Percentiles rank a stretch among this genome's conserved stretches.
Evolutionary conservation across 768 basidiomycete genomes (phyloP).

Genomic region (Podaxis carcinomalis): DNA sequence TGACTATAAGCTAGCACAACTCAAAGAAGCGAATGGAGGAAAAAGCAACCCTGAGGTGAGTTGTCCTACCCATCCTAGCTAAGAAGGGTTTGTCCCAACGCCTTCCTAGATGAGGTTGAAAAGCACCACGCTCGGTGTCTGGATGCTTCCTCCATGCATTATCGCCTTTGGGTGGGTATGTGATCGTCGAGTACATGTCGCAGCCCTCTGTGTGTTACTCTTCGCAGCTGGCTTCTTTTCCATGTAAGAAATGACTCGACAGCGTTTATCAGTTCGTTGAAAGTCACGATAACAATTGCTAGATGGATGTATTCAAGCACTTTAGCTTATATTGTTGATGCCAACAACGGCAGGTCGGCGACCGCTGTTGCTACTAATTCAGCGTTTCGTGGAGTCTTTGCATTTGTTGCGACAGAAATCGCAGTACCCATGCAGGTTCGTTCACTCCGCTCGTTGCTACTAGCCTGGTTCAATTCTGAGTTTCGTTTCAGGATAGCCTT

Average conservation of each 20-base stretch:
- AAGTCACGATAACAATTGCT: neutral
- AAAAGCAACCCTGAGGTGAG: conserved; percentile 61
- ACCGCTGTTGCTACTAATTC: conserved; percentile 76
- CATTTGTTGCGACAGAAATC: conserved; percentile 66
- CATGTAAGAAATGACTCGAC: conserved; percentile 43
- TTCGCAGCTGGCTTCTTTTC: conserved; percentile 72
- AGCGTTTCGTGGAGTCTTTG: conserved; percentile 64
- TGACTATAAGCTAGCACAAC: conserved; percentile 32
- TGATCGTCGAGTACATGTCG: conserved; percentile 56
- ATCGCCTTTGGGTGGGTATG: conserved; percentile 76
- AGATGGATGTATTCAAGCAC: conserved; percentile 39
- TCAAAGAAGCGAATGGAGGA: conserved; percentile 36
- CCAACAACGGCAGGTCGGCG: conserved; percentile 77
- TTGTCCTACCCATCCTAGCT: neutral
- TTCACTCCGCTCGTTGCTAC: conserved; percentile 2
- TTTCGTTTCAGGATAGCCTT: conserved; percentile 43
- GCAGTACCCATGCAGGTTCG: conserved; percentile 69
- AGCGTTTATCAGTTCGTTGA: neutral
- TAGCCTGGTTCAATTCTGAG: neutral
- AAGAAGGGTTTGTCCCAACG: neutral
- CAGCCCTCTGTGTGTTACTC: conserved; percentile 66
- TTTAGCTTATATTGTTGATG: conserved; percentile 82
- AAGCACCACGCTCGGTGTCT: conserved; percentile 55
- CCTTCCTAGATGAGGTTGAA: conserved; percentile 61
- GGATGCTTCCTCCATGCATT: conserved; percentile 56